Conservation (phyloP, 768 basidiomycete genomes). For the Tulasnella sp. region DNA sequence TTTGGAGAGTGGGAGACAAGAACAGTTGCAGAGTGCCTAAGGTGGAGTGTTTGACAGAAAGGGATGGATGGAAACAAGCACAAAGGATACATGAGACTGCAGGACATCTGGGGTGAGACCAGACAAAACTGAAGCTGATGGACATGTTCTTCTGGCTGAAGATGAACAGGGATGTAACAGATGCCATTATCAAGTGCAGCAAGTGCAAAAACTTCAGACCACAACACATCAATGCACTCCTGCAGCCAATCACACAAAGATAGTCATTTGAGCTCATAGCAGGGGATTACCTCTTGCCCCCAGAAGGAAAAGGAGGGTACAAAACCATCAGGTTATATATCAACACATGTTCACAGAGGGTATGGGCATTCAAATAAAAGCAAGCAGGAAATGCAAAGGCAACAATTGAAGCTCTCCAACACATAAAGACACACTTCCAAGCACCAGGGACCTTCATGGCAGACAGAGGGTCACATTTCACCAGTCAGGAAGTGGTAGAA, state of each 20-base stretch:
- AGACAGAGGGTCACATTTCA: slow-evolving; percentile 32
- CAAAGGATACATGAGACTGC: slow-evolving; percentile 7
- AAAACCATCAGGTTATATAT: slow-evolving; percentile 26
- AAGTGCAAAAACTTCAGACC: slow-evolving; percentile 29
- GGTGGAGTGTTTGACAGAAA: slow-evolving; percentile 3
- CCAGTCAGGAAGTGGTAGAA: slow-evolving; percentile 23
- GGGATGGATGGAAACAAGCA: neutral
- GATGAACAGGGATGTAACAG: slow-evolving; percentile 15
- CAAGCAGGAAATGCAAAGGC: slow-evolving; percentile 24
- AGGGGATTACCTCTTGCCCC: slow-evolving; percentile 30
- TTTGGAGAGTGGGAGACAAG: slow-evolving; percentile 23
- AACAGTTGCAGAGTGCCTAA: neutral
- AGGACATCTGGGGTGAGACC: slow-evolving; percentile 31
- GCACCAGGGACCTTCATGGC: slow-evolving; percentile 30
- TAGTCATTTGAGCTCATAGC: slow-evolving; percentile 35
- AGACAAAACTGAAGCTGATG: neutral
- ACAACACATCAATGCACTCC: slow-evolving; percentile 27
- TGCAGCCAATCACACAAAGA: slow-evolving; percentile 30
- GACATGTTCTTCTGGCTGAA: neutral
- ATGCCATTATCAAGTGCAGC: slow-evolving; percentile 21
- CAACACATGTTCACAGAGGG: slow-evolving; percentile 27
- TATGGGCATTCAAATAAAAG: slow-evolving; percentile 28
- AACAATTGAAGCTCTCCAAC: slow-evolving; percentile 20
- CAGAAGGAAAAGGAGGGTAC: slow-evolving; percentile 28
- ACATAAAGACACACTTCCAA: slow-evolving; percentile 24